Evolutionary conservation across 1,284 basidiomycete species (phyloP).

Genomic region (Schizophyllum commune): DNA sequence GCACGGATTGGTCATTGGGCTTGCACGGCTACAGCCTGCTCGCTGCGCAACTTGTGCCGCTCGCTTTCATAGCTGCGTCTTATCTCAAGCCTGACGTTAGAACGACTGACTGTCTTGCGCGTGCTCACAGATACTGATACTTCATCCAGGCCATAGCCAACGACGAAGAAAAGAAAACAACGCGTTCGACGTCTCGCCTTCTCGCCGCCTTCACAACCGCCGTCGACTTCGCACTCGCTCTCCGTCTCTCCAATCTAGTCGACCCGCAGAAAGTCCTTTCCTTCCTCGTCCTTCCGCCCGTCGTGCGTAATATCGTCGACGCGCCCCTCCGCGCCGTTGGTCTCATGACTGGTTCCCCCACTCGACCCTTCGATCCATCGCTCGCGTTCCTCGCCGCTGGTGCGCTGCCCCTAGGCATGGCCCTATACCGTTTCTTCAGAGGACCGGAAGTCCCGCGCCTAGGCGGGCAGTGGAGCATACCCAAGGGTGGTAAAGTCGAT

Average conservation of each 20-base stretch:
- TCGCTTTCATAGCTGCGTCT: slow-evolving; percentile 25
- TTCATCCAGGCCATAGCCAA: too few relatives aligned
- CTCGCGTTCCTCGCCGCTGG: slow-evolving; percentile 42
- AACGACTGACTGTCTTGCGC: too few relatives aligned
- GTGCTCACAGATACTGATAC: too few relatives aligned
- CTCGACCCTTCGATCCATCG: slow-evolving; percentile 42
- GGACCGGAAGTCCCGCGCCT: slow-evolving; percentile 27
- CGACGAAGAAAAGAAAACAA: slow-evolving; percentile 3
- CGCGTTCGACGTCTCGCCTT: slow-evolving; percentile 15
- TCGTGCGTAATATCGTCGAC: slow-evolving; percentile 8
- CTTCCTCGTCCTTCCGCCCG: slow-evolving; percentile 46
- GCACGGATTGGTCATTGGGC: slow-evolving; percentile 28
- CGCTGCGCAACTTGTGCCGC: slow-evolving; percentile 27
- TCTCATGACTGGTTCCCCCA: neutral
- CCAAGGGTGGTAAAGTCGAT: slow-evolving; percentile 36
- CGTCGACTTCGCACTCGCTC: slow-evolving; percentile 48
- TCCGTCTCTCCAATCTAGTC: slow-evolving; percentile 49
- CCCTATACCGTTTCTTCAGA: slow-evolving; percentile 33
- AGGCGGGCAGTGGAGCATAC: slow-evolving; percentile 33
- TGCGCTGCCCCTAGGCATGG: slow-evolving; percentile 34
- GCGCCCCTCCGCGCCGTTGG: neutral
- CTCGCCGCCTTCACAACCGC: slow-evolving; percentile 35
- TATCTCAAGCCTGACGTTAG: too few relatives aligned
- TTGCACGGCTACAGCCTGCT: slow-evolving; percentile 27
- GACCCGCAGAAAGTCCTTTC: slow-evolving; percentile 44